phyloP scores from a whole-genome alignment of 495 filamentous ascomycete species.

The Glutinoglossum americanum region DNA sequence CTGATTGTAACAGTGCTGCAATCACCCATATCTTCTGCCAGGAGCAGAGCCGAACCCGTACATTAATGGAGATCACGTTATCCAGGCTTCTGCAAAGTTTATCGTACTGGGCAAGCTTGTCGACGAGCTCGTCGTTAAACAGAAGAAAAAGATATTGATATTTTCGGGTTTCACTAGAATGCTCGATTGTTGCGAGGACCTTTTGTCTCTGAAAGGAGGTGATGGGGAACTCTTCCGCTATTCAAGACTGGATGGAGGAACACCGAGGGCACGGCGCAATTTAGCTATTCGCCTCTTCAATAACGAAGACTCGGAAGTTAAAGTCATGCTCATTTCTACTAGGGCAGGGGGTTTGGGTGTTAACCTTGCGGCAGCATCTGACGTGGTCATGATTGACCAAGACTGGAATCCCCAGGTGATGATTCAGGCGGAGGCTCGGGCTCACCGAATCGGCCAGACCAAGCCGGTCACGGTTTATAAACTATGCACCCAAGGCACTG shows the following conservation, averaged over 20 bases:
- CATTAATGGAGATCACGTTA: conserved; percentile 27
- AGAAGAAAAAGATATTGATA: conserved; percentile 38
- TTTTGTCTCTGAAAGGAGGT: conserved; percentile 27
- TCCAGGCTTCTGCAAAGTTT: conserved; percentile 39
- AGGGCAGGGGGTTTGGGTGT: conserved; percentile 42
- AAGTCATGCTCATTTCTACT: conserved; percentile 42
- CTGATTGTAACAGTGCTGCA: conserved; percentile 25
- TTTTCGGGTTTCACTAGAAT: conserved; percentile 40
- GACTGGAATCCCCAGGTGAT: conserved; percentile 48
- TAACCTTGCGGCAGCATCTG: conserved; percentile 35
- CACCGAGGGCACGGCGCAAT: conserved; percentile 30
- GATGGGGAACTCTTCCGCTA: conserved; percentile 25
- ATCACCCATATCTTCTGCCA: conserved; percentile 36
- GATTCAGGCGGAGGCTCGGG: conserved; percentile 36
- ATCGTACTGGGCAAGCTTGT: conserved; percentile 40
- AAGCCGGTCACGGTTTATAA: conserved; percentile 36
- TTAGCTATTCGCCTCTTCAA: conserved; percentile 38
- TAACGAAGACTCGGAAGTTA: conserved; percentile 16
- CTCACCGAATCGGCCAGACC: conserved; percentile 37
- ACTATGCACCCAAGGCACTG: conserved; percentile 34
- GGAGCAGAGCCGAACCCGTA: conserved; percentile 30
- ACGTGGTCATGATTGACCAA: conserved; percentile 41
- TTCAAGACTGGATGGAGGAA: conserved; percentile 36
- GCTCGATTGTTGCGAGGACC: conserved; percentile 36
- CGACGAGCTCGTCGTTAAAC: conserved; percentile 30